Percentiles rank a stretch among this genome's conserved stretches.
Conservation (phyloP, 352 stramenopile species). For the Aphanomyces astaci region DNA sequence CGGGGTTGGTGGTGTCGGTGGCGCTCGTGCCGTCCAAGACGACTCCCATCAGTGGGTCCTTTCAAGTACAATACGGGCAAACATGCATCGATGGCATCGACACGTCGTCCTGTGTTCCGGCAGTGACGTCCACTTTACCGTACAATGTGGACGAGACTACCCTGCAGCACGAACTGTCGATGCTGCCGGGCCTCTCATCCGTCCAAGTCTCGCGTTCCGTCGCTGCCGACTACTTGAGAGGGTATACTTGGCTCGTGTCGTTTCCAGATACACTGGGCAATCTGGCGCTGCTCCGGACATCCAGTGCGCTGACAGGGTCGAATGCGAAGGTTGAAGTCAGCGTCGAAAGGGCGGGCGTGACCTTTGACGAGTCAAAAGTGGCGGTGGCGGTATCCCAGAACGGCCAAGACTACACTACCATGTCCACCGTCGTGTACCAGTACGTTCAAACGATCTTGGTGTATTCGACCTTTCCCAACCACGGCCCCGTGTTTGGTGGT, state of each 20-base stretch:
- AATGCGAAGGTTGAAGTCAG: constrained; percentile 25
- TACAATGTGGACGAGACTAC: constrained; percentile 40
- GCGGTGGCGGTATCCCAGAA: constrained; percentile 20
- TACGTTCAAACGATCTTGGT: constrained; percentile 40
- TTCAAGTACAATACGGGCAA: constrained; percentile 53
- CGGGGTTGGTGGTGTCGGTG: neutral
- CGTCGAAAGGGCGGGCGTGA: constrained; percentile 20
- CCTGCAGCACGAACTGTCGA: constrained; percentile 37
- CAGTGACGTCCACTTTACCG: constrained; percentile 34
- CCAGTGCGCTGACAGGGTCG: constrained; percentile 23
- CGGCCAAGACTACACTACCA: constrained; percentile 29
- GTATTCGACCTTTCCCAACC: constrained; percentile 30
- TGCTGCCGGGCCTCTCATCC: constrained; percentile 24
- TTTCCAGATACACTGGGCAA: constrained; percentile 32
- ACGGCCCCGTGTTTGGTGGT: constrained; percentile 43
- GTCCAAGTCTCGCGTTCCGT: constrained; percentile 29
- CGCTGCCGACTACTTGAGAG: constrained; percentile 31
- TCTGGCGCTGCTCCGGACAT: constrained; percentile 26
- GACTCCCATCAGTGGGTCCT: constrained; percentile 39
- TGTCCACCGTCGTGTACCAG: constrained; percentile 30
- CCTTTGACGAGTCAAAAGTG: constrained; percentile 22
- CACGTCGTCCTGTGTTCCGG: constrained; percentile 37
- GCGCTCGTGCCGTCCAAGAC: constrained; percentile 26
- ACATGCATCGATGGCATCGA: constrained; percentile 36
- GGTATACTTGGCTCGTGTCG: constrained; percentile 37